These are phyloP conservation scores for Suhomyces bokatorum DNA, from an alignment of 1,139 yeast species.

Conservation along the genomic window DNA sequence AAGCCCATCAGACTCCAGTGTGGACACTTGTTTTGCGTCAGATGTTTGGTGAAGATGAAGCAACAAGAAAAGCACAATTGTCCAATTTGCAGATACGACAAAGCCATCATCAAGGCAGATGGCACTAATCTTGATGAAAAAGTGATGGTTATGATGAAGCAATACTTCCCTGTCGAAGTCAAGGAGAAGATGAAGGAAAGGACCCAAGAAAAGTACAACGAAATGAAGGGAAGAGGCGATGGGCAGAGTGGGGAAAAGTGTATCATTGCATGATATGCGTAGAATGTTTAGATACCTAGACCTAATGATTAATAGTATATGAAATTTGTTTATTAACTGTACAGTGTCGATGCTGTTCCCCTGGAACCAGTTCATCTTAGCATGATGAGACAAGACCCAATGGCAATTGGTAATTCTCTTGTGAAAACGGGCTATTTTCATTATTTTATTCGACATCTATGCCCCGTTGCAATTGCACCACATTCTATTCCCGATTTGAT, in stretches of 20 bases:
- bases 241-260: slow-evolving; percentile 27
- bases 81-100: slow-evolving; percentile 60
- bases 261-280: slow-evolving; percentile 16
- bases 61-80: slow-evolving; percentile 58
- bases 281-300: not conserved
- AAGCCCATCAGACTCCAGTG: slow-evolving; percentile 67
- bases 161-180: slow-evolving; percentile 66
- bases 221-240: slow-evolving; percentile 15
- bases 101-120: slow-evolving; percentile 59
- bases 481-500: not conserved
- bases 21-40: slow-evolving; percentile 67
- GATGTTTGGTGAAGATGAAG: slow-evolving; percentile 69
- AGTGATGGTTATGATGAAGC: slow-evolving; percentile 52
- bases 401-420: not conserved
- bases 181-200: slow-evolving; percentile 61
- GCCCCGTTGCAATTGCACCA: not conserved
- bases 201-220: slow-evolving; percentile 51
- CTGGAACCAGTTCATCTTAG: not conserved
- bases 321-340: not conserved
- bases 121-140: slow-evolving; percentile 59
- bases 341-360: not conserved
- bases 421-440: not conserved
- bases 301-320: slow-evolving; percentile 1
- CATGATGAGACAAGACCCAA: not conserved
- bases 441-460: not conserved